phyloP scores from a whole-genome alignment of 495 filamentous ascomycete species.

The Neurospora sp. region DNA sequence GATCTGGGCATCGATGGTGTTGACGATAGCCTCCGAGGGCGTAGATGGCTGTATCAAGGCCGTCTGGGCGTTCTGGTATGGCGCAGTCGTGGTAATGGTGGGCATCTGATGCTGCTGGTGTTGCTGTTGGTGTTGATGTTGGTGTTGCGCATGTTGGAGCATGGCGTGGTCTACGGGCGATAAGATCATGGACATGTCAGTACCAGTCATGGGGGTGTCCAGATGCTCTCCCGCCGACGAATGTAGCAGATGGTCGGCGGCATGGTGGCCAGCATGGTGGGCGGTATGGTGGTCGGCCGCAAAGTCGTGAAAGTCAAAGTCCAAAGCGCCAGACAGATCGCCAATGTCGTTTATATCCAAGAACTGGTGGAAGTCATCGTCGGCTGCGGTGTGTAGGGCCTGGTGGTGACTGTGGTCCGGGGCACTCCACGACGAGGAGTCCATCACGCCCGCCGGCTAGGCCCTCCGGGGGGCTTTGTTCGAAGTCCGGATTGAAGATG shows the following conservation, averaged over 20 bases:
- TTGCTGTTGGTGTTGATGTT: not conserved
- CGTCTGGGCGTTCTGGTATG: conserved; percentile 30
- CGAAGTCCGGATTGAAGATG: not conserved
- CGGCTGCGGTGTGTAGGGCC: conserved; percentile 28
- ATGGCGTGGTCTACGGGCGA: conserved; percentile 25
- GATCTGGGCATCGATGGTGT: conserved; percentile 49
- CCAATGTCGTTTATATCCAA: conserved; percentile 43
- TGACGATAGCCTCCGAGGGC: conserved; percentile 34
- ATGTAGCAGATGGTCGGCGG: conserved; percentile 26
- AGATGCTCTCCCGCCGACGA: conserved; percentile 29
- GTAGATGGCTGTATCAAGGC: conserved; percentile 33
- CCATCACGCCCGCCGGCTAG: conserved; percentile 28
- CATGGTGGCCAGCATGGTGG: conserved; percentile 5
- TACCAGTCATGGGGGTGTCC: conserved; percentile 42
- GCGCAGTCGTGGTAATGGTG: conserved; percentile 32
- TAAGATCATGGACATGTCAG: conserved; percentile 29
- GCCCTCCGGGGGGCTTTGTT: not conserved
- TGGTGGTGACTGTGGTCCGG: conserved; percentile 26
- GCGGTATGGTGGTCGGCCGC: conserved; percentile 11
- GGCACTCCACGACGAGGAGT: conserved; percentile 37
- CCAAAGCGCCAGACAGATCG: conserved; percentile 32
- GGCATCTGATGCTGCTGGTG: conserved; percentile 34
- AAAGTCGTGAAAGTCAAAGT: conserved; percentile 42
- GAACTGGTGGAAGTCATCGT: conserved; percentile 48
- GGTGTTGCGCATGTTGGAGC: not conserved